Evolutionary conservation across 2,329 filamentous ascomycete species (phyloP), one percentile per base, ranked within the genome.

Genomic region (Alternaria gaisen): DNA sequence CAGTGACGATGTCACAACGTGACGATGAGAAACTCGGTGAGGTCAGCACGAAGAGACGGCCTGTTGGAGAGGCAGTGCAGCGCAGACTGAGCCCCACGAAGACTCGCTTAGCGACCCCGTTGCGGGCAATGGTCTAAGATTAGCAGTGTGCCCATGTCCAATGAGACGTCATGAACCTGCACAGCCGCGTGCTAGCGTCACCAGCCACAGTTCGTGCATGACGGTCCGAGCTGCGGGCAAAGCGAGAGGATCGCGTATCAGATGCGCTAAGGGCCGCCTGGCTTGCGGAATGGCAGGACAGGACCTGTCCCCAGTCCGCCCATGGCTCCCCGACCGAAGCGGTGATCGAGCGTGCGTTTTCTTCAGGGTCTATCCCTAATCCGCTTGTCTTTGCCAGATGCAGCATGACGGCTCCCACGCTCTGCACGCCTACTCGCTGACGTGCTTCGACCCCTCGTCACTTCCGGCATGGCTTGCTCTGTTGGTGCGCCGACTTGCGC

Each of bases 331-430:
- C 69, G 68, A 71, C 69, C 65, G 66, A 72, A 72, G 72, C 72
- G 72, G 71, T 75, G 66, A 66, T 70, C 63, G 62, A 68, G 70
- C 60, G 65, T 60, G 67, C 69, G 55, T 65, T 61, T 69, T 59
- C 53, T 66, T 59, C 64, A 62, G 61, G 63, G 51, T 48, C 46
- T 55, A 64, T 71, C 61, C 70, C 67, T 48, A 62, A 69, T 68
- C 67, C 75, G 74, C 76, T 71, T 76, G 54, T 59, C 57, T 61
- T 76, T 53, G 55, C 75, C 72, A 55, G 59, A 70, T 69, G 26
- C 52, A 65, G 74, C 59, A 41, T 70, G 48, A 66, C 67, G 61
- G 24, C 64, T 67, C 62, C 57, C 60, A 48, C 64, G 53, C 58
- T 51, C 58, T 60, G 67, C 55, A 50, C 51, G 40, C 51, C 64